These are phyloP conservation scores for Agrocybe praecox DNA, from an alignment of 768 basidiomycete genomes.

Conservation along the genomic window DNA sequence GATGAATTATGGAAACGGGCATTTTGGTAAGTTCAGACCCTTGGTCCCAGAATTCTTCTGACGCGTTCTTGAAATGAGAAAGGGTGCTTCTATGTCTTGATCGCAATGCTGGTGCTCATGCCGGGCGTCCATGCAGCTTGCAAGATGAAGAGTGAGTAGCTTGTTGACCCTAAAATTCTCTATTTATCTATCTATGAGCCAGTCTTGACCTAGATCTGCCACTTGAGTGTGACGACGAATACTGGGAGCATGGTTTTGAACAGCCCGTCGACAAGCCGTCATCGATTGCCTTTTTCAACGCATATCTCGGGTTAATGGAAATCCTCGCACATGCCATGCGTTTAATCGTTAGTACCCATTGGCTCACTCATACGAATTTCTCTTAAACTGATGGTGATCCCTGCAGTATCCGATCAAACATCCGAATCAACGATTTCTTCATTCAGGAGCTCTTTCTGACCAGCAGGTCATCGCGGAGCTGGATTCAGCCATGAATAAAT, in stretches of 20 bases:
- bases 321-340: slow-evolving; percentile 53
- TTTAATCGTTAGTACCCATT: not conserved
- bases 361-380: not conserved
- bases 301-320: slow-evolving; percentile 56
- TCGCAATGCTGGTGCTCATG: slow-evolving; percentile 41
- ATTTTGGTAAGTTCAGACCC: slow-evolving; percentile 45
- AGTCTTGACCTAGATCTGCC: slow-evolving; percentile 76
- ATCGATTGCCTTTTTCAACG: slow-evolving; percentile 56
- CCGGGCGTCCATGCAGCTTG: slow-evolving; percentile 64
- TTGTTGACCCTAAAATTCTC: not conserved
- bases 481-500: slow-evolving; percentile 72
- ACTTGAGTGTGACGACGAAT: slow-evolving; percentile 68
- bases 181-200: not conserved
- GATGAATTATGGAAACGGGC: slow-evolving; percentile 77
- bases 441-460: slow-evolving; percentile 55
- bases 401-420: not conserved
- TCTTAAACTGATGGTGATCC: not conserved
- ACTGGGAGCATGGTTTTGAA: slow-evolving; percentile 66
- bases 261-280: slow-evolving; percentile 66
- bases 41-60: not conserved
- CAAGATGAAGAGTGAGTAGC: slow-evolving; percentile 68
- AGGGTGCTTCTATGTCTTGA: slow-evolving; percentile 57
- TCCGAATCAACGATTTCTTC: slow-evolving; percentile 46
- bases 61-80: not conserved
- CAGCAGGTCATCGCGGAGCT: slow-evolving; percentile 67